Evolutionary conservation across 352 stramenopile genomes (phyloP), one percentile per base, ranked within the genome.

Genomic region (Pythium aphanidermatum): DNA sequence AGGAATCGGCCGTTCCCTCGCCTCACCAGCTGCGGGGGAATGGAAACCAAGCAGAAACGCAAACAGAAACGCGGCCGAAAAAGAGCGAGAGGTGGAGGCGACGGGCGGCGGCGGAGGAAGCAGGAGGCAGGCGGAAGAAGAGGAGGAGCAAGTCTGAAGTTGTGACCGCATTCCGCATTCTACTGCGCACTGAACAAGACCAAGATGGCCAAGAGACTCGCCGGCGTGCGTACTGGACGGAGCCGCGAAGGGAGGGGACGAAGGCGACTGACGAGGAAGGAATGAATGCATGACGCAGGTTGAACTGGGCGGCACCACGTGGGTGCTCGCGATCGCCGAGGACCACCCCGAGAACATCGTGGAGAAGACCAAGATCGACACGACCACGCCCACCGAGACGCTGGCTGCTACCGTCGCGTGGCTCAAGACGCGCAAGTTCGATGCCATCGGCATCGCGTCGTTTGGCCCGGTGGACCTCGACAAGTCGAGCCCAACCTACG

Each of bases 301-400:
- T 19, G 96, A 99, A 80, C 83, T 95, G 35, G 96, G 96, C 36
- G 96, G 96, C 26, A 98, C 95, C 25, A 95, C 92, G 39, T 99
- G 95, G 80, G 67, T 96, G 24, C 73, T 95, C 23, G 92, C 92
- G 19, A 88, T 98, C 28, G 92, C 92, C 12, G 66, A 92, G 35
- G 65, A 91, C 53, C 61, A 91, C 48, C 81, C 84, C 19, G 62
- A 85, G 48, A 96, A 96, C 67, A 96, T 96, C 52, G 51, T 95
- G 11, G 82, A 83, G 46, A 74, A 83, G 56, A 74, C 68, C 9
- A 62, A 66, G 37, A 90, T 96, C 60, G 64, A 85, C 30, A 97
- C 86, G 46, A 93, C 84, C 52, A 92, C 74, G 26, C 90, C 92
- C 0, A 58, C 63, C 12, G 67, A 95, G 57, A 98, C 95, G 5